A percentile compares a stretch with the other conserved stretches of the same genome.
Conservation (phyloP, 2,329 filamentous ascomycete species). For the Epichloe gansuensis region DNA sequence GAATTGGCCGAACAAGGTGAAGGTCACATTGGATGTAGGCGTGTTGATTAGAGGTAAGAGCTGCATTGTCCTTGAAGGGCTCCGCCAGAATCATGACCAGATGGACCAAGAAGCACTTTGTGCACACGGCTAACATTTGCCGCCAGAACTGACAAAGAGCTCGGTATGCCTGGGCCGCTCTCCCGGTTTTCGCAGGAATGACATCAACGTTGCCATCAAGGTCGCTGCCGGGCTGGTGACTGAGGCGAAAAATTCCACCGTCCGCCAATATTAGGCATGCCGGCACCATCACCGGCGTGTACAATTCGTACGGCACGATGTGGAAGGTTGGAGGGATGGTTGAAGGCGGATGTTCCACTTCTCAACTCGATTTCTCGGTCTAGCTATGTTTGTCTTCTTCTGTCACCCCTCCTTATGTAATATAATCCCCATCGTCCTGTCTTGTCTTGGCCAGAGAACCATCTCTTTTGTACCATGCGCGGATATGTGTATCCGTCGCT, state of each 20-base stretch:
- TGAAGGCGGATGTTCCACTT: no score
- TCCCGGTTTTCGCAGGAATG: conserved; percentile 25
- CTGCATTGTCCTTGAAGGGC: not conserved
- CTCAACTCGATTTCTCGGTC: no score
- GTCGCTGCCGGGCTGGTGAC: conserved; percentile 12
- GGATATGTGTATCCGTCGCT: no score
- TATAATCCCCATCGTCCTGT: no score
- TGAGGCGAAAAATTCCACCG: not conserved
- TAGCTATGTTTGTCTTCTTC: no score
- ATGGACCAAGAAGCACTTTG: not conserved
- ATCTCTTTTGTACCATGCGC: no score
- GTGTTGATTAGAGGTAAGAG: conserved; percentile 21
- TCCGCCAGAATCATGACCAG: not conserved
- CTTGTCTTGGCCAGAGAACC: no score
- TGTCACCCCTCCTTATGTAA: no score
- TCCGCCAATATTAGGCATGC: no score
- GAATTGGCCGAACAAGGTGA: conserved; percentile 16
- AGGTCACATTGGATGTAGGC: conserved; percentile 23
- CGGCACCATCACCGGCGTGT: no score
- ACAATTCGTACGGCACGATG: no score
- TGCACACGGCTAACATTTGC: not conserved
- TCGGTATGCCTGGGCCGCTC: conserved; percentile 27
- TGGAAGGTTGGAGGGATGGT: no score
- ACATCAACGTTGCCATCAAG: conserved; percentile 22
- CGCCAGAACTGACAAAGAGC: conserved; percentile 21